Evolutionary conservation across 1,284 basidiomycete genomes (phyloP).

Genomic region (Moniliophthora roreri): DNA sequence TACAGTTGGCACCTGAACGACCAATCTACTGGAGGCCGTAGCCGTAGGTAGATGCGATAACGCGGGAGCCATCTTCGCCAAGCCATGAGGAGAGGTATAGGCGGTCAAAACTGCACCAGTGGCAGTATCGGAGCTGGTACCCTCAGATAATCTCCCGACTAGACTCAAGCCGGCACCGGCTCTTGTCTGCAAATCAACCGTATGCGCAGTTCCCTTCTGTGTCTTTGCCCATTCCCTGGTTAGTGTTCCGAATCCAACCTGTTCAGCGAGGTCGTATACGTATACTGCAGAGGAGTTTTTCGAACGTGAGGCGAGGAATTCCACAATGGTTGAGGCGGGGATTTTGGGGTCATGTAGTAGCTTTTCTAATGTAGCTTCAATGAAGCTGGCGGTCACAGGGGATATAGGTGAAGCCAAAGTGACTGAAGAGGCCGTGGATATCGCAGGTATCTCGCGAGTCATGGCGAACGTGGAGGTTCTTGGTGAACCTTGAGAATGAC

Average conservation of each 20-base stretch:
- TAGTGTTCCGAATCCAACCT: slow-evolving; percentile 72
- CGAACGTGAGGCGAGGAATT: slow-evolving; percentile 59
- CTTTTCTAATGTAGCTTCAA: slow-evolving; percentile 22
- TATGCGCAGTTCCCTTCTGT: slow-evolving; percentile 45
- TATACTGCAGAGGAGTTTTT: slow-evolving; percentile 66
- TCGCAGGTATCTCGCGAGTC: slow-evolving; percentile 3
- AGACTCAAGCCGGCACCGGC: slow-evolving; percentile 84
- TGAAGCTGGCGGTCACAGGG: slow-evolving; percentile 24
- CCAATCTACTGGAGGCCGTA: slow-evolving; percentile 61
- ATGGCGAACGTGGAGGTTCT: slow-evolving; percentile 2
- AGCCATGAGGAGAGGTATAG: slow-evolving; percentile 74
- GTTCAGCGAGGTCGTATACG: slow-evolving; percentile 79
- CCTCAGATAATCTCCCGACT: slow-evolving; percentile 79
- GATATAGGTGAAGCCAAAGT: slow-evolving; percentile 21
- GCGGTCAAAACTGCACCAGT: slow-evolving; percentile 66
- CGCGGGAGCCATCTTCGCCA: slow-evolving; percentile 76
- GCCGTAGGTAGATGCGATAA: slow-evolving; percentile 65
- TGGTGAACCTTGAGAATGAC: neutral
- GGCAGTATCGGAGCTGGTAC: slow-evolving; percentile 65
- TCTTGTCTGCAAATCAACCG: slow-evolving; percentile 80
- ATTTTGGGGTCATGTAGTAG: slow-evolving; percentile 46
- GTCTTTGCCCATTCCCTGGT: slow-evolving; percentile 61
- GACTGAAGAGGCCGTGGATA: slow-evolving; percentile 10
- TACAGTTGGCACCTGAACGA: slow-evolving; percentile 77
- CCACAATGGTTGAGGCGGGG: slow-evolving; percentile 62